Evolutionary conservation across 805 yeast species (phyloP), one percentile per base, ranked within the genome.

Genomic region (Teunomyces panamensis): DNA sequence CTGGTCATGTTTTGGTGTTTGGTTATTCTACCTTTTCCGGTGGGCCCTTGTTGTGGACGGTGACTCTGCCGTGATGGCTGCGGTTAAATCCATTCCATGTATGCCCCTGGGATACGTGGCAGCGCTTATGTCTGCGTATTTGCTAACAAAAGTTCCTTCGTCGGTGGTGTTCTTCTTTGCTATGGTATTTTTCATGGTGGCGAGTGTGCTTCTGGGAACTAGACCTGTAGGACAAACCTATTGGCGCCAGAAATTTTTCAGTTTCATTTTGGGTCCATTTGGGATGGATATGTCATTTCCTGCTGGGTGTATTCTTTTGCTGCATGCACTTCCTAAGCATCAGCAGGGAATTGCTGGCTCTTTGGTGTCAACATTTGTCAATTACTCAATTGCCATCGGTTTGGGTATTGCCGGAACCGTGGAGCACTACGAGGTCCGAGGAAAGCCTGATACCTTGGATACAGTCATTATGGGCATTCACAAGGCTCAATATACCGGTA

Each of bases 351-450:
- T 53, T 13, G 59, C 59, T 1, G 57, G 57, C 7, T 48, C 53
- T 26, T 46, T 56, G 32, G 59, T 56, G 13, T 45, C 53, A 3
- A 56, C 59, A 5, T 51, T 56, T 39, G 56, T 56, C 30, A 56
- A 56, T 49, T 56, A 54, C 41, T 53, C 58, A 30, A 52, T 68
- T 29, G 60, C 70, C 17, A 58, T 67, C 26, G 72, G 72, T 2
- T 57, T 68, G 41, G 72, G 72, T 1, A 47, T 67, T 27, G 69
- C 71, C 2, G 71, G 71, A 0, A 58, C 69, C 0, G 73, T 64
- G 1, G 70, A 67, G 49, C 47, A 47, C 17, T 68, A 68, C 48
- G 52, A 55, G 8, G 63, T 63, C 3, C 48, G 46, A 33, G 51
- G 52, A 35, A 54, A 34, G 49, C 54, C 50, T 1, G 55, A 50